Percentiles rank a stretch among this genome's conserved stretches.
phyloP scores from a whole-genome alignment of 371 early-diverging fungal species.

The Fennellomyces sp. region DNA sequence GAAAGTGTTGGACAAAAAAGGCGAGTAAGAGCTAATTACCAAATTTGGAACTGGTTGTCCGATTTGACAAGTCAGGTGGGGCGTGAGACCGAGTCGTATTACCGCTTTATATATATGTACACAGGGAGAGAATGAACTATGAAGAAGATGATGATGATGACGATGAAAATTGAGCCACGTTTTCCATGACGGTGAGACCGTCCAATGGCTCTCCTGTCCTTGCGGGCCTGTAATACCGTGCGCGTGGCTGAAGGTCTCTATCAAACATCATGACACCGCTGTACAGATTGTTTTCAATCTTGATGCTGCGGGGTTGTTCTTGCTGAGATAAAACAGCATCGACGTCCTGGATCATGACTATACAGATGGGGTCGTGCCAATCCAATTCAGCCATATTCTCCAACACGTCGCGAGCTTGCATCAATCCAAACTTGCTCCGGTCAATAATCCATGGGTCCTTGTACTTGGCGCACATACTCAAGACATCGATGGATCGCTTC shows the following conservation, averaged over 20 bases:
- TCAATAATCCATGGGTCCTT: slow-evolving; percentile 16
- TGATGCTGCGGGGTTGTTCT: slow-evolving; percentile 12
- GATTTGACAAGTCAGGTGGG: no score
- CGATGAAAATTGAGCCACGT: slow-evolving; percentile 5
- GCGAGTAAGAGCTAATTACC: not conserved
- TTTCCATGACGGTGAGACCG: slow-evolving; percentile 17
- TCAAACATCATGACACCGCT: slow-evolving; percentile 33
- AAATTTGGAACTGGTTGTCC: no score
- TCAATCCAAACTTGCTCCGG: slow-evolving; percentile 23
- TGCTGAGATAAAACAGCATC: slow-evolving; percentile 13
- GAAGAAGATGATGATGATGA: not conserved
- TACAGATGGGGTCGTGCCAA: slow-evolving; percentile 34
- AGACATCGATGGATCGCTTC: slow-evolving; percentile 23
- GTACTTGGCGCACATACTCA: slow-evolving; percentile 18
- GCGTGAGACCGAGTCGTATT: no score
- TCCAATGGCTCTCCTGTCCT: slow-evolving; percentile 11
- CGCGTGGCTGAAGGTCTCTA: slow-evolving; percentile 22
- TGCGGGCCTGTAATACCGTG: slow-evolving; percentile 22
- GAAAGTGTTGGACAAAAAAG: not conserved
- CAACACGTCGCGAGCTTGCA: slow-evolving; percentile 23
- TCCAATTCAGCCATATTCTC: slow-evolving; percentile 26
- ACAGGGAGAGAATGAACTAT: not conserved
- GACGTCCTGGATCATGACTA: slow-evolving; percentile 17
- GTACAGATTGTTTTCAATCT: slow-evolving; percentile 27
- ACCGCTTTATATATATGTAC: no score